Evolutionary conservation across 2,329 filamentous ascomycete genomes (phyloP), one percentile per base, ranked within the genome.

Genomic region (Aschersonia sp.): DNA sequence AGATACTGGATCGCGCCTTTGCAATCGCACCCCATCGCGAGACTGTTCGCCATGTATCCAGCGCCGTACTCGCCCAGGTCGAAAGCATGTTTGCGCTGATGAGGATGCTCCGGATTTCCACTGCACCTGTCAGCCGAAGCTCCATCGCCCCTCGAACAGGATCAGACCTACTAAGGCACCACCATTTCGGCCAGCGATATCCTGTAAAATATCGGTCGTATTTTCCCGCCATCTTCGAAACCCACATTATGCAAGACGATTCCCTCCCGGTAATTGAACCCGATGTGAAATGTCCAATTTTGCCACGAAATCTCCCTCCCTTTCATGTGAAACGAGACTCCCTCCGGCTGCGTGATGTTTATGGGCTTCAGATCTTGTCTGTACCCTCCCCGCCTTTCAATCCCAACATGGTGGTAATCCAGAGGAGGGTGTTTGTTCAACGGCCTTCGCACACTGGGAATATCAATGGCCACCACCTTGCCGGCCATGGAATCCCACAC

Each of bases 151-250:
- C 31, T 12, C 9, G 31, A 12, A n/a, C 41, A 31, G 10, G 3
- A 42, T 42, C 40, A 42, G 40, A 42, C 67, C 57, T 59, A 69
- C 63, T 89, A 94, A 0, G 89, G 89, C 1, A 94, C 88, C 0
- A 94, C 88, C 89, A 96, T 96, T 68, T 95, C 89, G 0, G 85
- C 85, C 0, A 96, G 73, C 0, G 88, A 95, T 5, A 96, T 72
- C 45, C 89, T 78, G 74, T 92, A 95, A 67, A 96, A 94, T 38
- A 94, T 73, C 1, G 86, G 84, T 32, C 89, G 75, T 35, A 82
- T 72, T 43, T 70, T 82, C 44, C 86, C 82, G 64, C 87, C 85
- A 66, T 96, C 89, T 56, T 88, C 89, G 67, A 84, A 94, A 3
- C 82, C 85, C 60, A 95, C 89, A 67, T 95, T 88, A 65, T 85